These are phyloP conservation scores for Talaromyces sp. DNA, from an alignment of 2,329 filamentous ascomycete genomes.

Conservation along the genomic window DNA sequence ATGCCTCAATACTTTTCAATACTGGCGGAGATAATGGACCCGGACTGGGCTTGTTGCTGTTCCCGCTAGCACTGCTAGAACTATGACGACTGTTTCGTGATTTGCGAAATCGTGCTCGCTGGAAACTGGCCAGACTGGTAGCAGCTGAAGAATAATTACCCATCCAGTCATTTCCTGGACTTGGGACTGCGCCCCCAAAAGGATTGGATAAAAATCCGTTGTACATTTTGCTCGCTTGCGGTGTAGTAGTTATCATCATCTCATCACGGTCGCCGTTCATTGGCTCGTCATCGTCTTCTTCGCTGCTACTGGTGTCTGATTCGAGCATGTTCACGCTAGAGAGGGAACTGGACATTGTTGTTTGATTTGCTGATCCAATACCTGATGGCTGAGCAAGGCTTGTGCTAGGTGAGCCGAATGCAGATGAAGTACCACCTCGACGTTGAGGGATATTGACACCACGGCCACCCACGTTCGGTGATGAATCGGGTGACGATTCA, in stretches of 20 bases:
- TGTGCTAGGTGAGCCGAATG: slow-evolving; percentile 63
- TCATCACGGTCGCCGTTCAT: slow-evolving; percentile 74
- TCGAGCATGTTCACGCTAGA: slow-evolving; percentile 76
- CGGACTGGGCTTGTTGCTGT: slow-evolving; percentile 65
- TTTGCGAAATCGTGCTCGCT: slow-evolving; percentile 57
- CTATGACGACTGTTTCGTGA: slow-evolving; percentile 61
- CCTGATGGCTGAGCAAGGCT: slow-evolving; percentile 61
- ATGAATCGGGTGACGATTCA: slow-evolving; percentile 85
- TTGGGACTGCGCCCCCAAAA: slow-evolving; percentile 50
- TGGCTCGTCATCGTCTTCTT: slow-evolving; percentile 54
- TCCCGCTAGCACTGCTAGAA: slow-evolving; percentile 66
- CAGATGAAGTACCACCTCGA: slow-evolving; percentile 42
- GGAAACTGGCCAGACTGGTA: slow-evolving; percentile 77
- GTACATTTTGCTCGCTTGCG: slow-evolving; percentile 64
- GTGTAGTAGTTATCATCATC: slow-evolving; percentile 71
- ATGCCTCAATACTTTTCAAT: slow-evolving; percentile 53
- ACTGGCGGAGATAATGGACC: slow-evolving; percentile 76
- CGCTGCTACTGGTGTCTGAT: slow-evolving; percentile 72
- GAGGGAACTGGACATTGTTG: slow-evolving; percentile 73
- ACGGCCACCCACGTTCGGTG: slow-evolving; percentile 74
- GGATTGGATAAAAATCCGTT: slow-evolving; percentile 38
- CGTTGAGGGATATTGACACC: slow-evolving; percentile 59
- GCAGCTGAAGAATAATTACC: slow-evolving; percentile 64
- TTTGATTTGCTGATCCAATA: slow-evolving; percentile 66
- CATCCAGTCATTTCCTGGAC: slow-evolving; percentile 61